Percentiles rank a stretch among this genome's conserved stretches.
These are phyloP conservation scores for Populus trichocarpa DNA, from an alignment of 441 rosid genomes.

Conservation along the genomic window DNA sequence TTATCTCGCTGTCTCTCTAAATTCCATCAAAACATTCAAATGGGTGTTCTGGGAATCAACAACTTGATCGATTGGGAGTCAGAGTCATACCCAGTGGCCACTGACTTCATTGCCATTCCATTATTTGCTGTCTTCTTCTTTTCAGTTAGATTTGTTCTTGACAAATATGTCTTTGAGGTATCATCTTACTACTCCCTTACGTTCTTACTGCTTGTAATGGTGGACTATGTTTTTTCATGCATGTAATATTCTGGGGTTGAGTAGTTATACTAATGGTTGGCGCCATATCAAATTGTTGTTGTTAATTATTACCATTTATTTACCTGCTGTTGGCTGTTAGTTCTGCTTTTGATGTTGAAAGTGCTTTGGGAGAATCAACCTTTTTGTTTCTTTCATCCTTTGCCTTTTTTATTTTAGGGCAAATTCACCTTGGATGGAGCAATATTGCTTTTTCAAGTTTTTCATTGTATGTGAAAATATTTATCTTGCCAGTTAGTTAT, in stretches of 20 bases:
- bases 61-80: constrained; percentile 50
- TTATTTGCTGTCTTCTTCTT: constrained; percentile 68
- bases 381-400: not conserved
- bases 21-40: constrained; percentile 1
- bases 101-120: constrained; percentile 56
- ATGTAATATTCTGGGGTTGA: too few relatives aligned
- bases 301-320: not conserved
- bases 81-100: constrained; percentile 64
- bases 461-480: not conserved
- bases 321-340: not conserved
- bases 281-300: not conserved
- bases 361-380: too few relatives aligned
- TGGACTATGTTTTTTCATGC: not conserved
- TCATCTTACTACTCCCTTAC: not conserved
- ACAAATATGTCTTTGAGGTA: constrained; percentile 78
- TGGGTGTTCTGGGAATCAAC: constrained; percentile 21
- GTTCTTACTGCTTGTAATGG: not conserved
- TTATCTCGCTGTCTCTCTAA: not conserved
- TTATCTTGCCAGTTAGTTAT: not conserved
- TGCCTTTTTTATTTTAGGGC: not conserved
- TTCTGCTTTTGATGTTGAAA: too few relatives aligned
- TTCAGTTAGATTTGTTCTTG: constrained; percentile 61
- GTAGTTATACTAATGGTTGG: too few relatives aligned
- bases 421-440: not conserved
- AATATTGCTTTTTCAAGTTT: not conserved